Conservation (phyloP, 1,284 basidiomycete genomes). For the Cryptococcus sp. region DNA sequence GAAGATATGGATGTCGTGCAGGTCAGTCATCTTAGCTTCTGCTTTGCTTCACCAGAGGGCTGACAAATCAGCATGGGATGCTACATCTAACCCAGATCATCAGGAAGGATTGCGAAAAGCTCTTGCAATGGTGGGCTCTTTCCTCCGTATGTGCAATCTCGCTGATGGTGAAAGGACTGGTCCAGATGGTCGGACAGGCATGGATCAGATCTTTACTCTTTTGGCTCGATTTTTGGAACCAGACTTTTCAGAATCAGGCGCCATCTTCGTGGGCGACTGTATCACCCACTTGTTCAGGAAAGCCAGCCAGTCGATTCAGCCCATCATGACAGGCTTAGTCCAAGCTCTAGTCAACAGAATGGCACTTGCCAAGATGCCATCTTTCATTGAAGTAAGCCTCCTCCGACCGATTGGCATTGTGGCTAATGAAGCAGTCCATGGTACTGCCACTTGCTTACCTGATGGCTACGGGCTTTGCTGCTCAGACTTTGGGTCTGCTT, state of each 20-base stretch:
- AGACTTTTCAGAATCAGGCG: conserved; percentile 67
- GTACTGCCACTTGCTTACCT: conserved; percentile 90
- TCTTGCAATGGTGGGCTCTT: conserved; percentile 62
- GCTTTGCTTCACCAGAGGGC: neutral
- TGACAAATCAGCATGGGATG: conserved; percentile 64
- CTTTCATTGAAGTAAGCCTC: conserved; percentile 69
- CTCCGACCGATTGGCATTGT: neutral
- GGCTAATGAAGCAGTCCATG: conserved; percentile 58
- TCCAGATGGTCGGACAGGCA: conserved; percentile 62
- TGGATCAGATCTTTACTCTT: conserved; percentile 66
- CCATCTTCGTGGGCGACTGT: conserved; percentile 86
- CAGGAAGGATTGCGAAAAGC: conserved; percentile 76
- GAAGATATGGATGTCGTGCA: conserved; percentile 83
- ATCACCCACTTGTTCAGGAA: conserved; percentile 88
- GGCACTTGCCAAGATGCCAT: conserved; percentile 75
- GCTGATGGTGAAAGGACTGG: conserved; percentile 50
- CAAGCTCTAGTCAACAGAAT: conserved; percentile 78
- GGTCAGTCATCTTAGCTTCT: conserved; percentile 48
- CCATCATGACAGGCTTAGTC: conserved; percentile 76
- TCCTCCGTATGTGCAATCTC: neutral
- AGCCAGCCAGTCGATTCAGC: conserved; percentile 58
- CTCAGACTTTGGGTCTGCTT: conserved; percentile 69
- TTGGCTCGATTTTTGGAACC: conserved; percentile 69
- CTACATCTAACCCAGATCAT: conserved; percentile 75
- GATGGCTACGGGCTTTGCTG: conserved; percentile 69